phyloP scores from a whole-genome alignment of 257 asterid genomes.

The Solanum boliviense region DNA sequence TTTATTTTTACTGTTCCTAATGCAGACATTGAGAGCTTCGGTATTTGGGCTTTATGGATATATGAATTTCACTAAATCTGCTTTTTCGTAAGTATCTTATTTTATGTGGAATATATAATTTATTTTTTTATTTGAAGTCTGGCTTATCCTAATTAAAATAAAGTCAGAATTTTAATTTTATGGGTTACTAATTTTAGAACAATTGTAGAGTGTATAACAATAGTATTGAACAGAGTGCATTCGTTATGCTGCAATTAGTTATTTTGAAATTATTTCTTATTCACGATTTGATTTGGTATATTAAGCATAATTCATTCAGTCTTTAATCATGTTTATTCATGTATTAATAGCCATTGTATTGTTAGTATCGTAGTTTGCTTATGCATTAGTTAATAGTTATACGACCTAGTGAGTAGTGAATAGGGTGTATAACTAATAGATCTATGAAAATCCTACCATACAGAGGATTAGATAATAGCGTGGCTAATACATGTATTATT shows the following conservation, averaged over 20 bases:
- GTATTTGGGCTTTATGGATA: slow-evolving; percentile 71
- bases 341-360: background rate
- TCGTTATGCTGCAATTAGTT: no score
- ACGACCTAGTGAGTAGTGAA: background rate
- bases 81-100: slow-evolving; percentile 38
- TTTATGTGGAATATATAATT: background rate
- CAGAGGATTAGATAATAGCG: background rate
- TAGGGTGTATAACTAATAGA: background rate
- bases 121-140: background rate
- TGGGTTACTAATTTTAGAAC: background rate
- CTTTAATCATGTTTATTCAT: no score
- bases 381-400: background rate
- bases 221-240: rapidly evolving
- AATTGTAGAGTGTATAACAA: background rate
- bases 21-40: slow-evolving; percentile 64
- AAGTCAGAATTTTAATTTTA: background rate
- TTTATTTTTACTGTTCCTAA: background rate
- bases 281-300: no score
- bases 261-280: no score
- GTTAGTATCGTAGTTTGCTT: background rate
- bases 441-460: background rate
- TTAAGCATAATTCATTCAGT: no score
- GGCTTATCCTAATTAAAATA: background rate
- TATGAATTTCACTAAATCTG: slow-evolving; percentile 74
- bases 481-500: background rate